Conservation (phyloP, 139 green algal species). For the Penium margaritaceum region DNA sequence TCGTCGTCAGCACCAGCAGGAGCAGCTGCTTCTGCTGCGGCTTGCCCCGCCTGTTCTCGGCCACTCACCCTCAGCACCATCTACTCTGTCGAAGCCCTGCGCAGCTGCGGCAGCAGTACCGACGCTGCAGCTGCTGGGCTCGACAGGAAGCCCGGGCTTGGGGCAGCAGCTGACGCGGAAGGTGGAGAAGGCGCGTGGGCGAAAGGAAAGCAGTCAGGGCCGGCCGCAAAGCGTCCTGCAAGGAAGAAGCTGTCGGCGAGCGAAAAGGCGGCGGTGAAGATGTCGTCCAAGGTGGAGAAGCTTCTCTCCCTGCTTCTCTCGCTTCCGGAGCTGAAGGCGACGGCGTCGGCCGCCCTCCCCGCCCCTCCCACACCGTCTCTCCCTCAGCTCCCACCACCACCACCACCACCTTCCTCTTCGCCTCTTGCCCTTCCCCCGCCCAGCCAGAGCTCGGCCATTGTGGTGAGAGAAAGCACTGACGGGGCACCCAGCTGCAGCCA, state of each 20-base stretch:
- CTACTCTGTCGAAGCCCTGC: slow-evolving; percentile 9
- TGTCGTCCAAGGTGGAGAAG: too few relatives aligned
- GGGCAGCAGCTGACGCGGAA: background rate
- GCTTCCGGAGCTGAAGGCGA: background rate
- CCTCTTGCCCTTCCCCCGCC: too few relatives aligned
- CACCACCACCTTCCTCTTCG: too few relatives aligned
- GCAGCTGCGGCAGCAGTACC: slow-evolving; percentile 4
- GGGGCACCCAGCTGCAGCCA: too few relatives aligned
- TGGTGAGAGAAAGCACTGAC: too few relatives aligned
- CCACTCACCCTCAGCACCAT: slow-evolving; percentile 9
- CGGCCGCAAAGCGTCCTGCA: background rate
- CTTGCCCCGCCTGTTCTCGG: slow-evolving; percentile 16
- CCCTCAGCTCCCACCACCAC: too few relatives aligned
- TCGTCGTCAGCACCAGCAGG: too few relatives aligned
- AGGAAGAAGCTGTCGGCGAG: background rate
- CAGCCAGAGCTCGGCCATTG: too few relatives aligned
- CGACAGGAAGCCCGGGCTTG: background rate
- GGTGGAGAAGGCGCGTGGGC: background rate
- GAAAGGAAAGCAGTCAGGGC: background rate
- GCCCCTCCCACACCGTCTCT: too few relatives aligned
- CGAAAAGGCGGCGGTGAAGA: background rate
- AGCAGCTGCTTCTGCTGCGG: too few relatives aligned
- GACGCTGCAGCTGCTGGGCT: background rate
- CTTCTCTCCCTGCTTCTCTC: too few relatives aligned
- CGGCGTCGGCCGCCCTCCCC: background rate